Evolutionary conservation across 441 rosid genomes (phyloP).

Genomic region (Euphorbia corollata): DNA sequence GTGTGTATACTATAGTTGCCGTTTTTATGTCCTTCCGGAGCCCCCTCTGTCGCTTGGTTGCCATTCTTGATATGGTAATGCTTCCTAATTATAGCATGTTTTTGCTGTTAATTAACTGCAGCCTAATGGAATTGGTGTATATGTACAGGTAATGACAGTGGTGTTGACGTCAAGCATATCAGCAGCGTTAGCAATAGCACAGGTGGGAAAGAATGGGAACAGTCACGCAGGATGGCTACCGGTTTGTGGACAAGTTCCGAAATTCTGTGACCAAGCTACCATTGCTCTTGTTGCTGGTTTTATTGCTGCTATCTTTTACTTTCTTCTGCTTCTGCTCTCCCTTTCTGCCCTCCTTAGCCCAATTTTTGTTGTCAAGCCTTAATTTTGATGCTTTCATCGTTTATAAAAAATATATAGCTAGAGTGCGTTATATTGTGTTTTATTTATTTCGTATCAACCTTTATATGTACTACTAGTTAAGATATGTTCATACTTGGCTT

Average conservation of each 20-base stretch:
- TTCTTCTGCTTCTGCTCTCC: slow-evolving; percentile 30
- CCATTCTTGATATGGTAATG: slow-evolving; percentile 39
- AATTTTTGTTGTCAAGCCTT: slow-evolving; percentile 28
- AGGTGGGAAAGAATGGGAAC: slow-evolving; percentile 52
- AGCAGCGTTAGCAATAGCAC: slow-evolving; percentile 45
- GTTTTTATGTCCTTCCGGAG: slow-evolving; percentile 27
- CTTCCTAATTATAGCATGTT: no score
- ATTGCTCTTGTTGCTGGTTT: slow-evolving; percentile 41
- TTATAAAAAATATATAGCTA: no score
- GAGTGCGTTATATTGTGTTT: no score
- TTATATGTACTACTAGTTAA: no score
- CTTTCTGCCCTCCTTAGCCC: slow-evolving; percentile 32
- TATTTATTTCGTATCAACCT: no score
- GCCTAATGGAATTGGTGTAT: not conserved
- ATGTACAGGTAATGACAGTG: slow-evolving; percentile 22
- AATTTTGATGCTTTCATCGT: not conserved
- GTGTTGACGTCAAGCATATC: slow-evolving; percentile 42
- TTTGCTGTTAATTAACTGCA: no score
- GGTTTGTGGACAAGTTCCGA: slow-evolving; percentile 42
- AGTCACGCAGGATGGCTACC: slow-evolving; percentile 60
- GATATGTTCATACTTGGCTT: no score
- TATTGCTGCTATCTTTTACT: slow-evolving; percentile 27
- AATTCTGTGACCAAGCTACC: slow-evolving; percentile 35
- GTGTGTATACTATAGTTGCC: slow-evolving; percentile 30
- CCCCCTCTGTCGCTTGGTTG: slow-evolving; percentile 23